Percentiles rank a stretch among this genome's conserved stretches.
phyloP scores from a whole-genome alignment of 2,329 filamentous ascomycete species.

The Alternaria sp. region DNA sequence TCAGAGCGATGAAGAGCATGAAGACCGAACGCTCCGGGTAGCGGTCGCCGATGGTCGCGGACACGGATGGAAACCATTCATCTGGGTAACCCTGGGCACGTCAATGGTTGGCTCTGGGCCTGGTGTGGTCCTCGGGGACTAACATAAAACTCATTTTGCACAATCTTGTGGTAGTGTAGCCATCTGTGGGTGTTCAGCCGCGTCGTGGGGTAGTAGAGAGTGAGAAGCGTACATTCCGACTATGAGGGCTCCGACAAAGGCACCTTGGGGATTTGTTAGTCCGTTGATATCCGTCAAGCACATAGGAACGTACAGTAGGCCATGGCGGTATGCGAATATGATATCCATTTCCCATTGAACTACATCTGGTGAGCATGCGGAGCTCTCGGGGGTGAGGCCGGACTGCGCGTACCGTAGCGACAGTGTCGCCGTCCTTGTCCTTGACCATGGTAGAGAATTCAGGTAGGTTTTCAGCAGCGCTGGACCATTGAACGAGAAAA shows the following conservation, averaged over 20 bases:
- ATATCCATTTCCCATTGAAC: conserved; percentile 89
- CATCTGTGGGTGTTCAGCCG: conserved; percentile 53
- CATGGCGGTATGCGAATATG: conserved; percentile 81
- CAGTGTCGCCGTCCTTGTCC: conserved; percentile 67
- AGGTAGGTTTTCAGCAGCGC: conserved; percentile 6
- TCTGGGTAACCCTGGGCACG: conserved; percentile 64
- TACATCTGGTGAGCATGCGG: conserved; percentile 47
- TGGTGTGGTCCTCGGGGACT: conserved; percentile 21
- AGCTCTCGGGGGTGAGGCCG: conserved; percentile 30
- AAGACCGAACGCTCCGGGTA: conserved; percentile 97
- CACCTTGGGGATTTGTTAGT: conserved; percentile 59
- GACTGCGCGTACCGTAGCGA: conserved; percentile 59
- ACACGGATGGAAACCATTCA: conserved; percentile 97
- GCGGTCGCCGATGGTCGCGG: conserved; percentile 94
- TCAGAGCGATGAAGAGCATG: conserved; percentile 95
- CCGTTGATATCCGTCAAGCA: not conserved
- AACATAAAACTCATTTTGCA: conserved; percentile 90
- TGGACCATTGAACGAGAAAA: conserved; percentile 26
- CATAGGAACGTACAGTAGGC: conserved; percentile 70
- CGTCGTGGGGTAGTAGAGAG: conserved; percentile 11
- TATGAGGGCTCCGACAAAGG: conserved; percentile 84
- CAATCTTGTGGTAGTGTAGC: conserved; percentile 95
- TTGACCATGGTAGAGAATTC: conserved; percentile 59
- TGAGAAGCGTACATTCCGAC: conserved; percentile 64
- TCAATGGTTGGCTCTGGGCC: conserved; percentile 16